phyloP scores from a whole-genome alignment of 805 yeast genomes.

The Pichia exigua region DNA sequence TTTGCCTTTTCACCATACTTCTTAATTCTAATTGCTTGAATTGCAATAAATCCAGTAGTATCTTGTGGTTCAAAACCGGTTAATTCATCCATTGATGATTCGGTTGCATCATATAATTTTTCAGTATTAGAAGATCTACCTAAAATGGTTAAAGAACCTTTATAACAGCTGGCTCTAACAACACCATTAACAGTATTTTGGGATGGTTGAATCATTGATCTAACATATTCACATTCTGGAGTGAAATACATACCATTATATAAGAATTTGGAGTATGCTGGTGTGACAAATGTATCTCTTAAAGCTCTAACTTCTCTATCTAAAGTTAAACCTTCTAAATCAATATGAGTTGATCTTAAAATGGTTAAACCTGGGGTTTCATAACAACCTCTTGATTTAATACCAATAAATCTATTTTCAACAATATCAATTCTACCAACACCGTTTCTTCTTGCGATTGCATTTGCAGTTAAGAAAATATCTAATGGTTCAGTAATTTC shows the following conservation, averaged over 20 bases:
- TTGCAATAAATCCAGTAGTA: slow-evolving; percentile 94
- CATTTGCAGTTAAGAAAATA: slow-evolving; percentile 84
- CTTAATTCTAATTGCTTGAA: slow-evolving; percentile 96
- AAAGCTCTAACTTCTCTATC: slow-evolving; percentile 97
- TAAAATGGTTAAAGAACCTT: slow-evolving; percentile 74
- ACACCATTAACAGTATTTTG: slow-evolving; percentile 94
- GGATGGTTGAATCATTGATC: slow-evolving; percentile 90
- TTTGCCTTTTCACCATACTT: slow-evolving; percentile 95
- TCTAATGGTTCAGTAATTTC: slow-evolving; percentile 82
- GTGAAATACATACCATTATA: slow-evolving; percentile 98
- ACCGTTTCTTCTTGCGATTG: slow-evolving; percentile 97
- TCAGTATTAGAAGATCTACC: slow-evolving; percentile 96
- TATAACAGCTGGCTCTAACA: slow-evolving; percentile 89
- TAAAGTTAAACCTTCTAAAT: slow-evolving; percentile 91
- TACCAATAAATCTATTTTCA: slow-evolving; percentile 97
- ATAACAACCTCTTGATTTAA: slow-evolving; percentile 98
- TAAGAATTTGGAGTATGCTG: slow-evolving; percentile 79
- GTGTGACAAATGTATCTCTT: slow-evolving; percentile 94
- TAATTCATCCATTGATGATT: slow-evolving; percentile 98
- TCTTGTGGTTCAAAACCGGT: slow-evolving; percentile 97
- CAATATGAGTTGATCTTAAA: slow-evolving; percentile 90
- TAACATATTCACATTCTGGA: slow-evolving; percentile 95
- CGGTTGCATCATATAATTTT: slow-evolving; percentile 94
- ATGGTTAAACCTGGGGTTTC: slow-evolving; percentile 98
- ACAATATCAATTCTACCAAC: slow-evolving; percentile 99